phyloP scores from a whole-genome alignment of 148 eudicot species.

The Chenopodium berlandieri region DNA sequence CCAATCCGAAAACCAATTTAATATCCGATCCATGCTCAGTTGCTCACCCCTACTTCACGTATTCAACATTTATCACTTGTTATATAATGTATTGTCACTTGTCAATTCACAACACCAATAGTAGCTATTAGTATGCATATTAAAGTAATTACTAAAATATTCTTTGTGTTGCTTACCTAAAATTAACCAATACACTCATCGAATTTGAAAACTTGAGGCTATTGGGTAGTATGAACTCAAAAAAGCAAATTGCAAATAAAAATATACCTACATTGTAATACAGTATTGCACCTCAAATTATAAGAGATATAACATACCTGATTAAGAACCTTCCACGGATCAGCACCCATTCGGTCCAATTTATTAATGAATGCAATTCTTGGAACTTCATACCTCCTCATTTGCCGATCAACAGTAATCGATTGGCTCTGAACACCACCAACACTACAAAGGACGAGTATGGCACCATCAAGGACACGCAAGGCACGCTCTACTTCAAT shows the following conservation, averaged over 20 bases:
- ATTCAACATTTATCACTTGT: too few species aligned
- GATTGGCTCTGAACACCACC: slow-evolving; percentile 99
- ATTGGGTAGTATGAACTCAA: not conserved
- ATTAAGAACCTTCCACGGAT: slow-evolving; percentile 94
- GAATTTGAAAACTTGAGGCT: not conserved
- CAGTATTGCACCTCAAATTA: not conserved
- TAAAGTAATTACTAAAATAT: not conserved
- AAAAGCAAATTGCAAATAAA: not conserved
- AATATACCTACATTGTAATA: not conserved
- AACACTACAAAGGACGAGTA: slow-evolving; percentile 96
- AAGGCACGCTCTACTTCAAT: slow-evolving; percentile 99
- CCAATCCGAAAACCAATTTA: too few species aligned
- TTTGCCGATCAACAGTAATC: slow-evolving; percentile 96
- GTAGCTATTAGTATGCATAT: not conserved
- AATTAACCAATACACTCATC: not conserved
- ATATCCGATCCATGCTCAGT: too few species aligned
- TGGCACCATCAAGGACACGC: slow-evolving; percentile 99
- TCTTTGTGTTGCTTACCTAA: too few species aligned
- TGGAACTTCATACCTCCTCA: slow-evolving; percentile 97
- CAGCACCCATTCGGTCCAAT: slow-evolving; percentile 97
- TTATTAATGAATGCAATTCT: slow-evolving; percentile 94
- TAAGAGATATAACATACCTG: slow-evolving; percentile 52
- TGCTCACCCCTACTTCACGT: too few species aligned
- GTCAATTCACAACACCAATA: too few species aligned
- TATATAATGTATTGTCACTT: too few species aligned